A percentile compares a stretch with the other conserved stretches of the same genome.
Conservation (phyloP, 345 rosid species). For the Passiflora organensis region DNA sequence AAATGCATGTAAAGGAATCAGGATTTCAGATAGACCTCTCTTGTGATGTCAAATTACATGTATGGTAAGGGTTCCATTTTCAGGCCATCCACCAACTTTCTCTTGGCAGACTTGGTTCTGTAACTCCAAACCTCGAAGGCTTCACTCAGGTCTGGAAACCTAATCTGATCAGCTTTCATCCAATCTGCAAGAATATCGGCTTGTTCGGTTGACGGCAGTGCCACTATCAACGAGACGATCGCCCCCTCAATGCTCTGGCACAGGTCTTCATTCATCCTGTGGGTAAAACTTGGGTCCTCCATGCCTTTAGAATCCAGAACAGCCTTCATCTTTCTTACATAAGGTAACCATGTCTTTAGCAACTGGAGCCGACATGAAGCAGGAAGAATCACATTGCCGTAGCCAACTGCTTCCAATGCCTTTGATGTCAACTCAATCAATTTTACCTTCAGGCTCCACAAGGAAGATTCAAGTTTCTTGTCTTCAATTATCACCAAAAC, state of each 20-base stretch:
- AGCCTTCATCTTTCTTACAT: conserved; percentile 69
- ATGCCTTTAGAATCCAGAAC: conserved; percentile 46
- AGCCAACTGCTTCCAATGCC: conserved; percentile 85
- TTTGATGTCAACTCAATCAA: conserved; percentile 71
- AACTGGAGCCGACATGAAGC: conserved; percentile 44
- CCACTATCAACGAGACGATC: conserved; percentile 58
- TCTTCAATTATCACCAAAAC: conserved; percentile 50
- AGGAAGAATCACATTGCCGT: conserved; percentile 74
- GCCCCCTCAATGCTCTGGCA: conserved; percentile 80
- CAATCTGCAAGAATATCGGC: conserved; percentile 82
- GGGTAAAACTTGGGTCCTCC: conserved; percentile 35
- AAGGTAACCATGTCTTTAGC: conserved; percentile 80
- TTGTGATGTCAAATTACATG: background rate
- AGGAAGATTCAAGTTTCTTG: conserved; percentile 39
- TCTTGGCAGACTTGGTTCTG: conserved; percentile 90
- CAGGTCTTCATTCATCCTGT: conserved; percentile 77
- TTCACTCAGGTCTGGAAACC: conserved; percentile 84
- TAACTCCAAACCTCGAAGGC: conserved; percentile 96
- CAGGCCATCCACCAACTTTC: conserved; percentile 66
- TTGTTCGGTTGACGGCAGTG: conserved; percentile 82
- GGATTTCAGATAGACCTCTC: background rate
- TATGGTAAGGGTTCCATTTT: conserved; percentile 22
- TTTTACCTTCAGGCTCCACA: conserved; percentile 76
- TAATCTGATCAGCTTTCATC: conserved; percentile 60
- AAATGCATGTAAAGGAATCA: background rate